phyloP scores from a whole-genome alignment of 2,329 filamentous ascomycete species.

The Bisporella sp. region DNA sequence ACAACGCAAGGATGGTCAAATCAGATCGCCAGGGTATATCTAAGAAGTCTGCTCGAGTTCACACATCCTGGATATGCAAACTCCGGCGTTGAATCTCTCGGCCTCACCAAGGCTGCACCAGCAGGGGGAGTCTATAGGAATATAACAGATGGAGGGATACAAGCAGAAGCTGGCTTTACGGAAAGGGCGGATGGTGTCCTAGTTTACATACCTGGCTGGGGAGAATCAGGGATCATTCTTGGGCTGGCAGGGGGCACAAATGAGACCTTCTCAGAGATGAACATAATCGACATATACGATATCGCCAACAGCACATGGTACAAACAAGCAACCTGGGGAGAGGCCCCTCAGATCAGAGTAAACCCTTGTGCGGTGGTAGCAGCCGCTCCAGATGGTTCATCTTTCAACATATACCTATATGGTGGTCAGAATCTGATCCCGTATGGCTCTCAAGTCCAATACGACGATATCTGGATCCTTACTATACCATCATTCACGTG shows the following conservation, averaged over 20 bases:
- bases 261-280: conserved; percentile 48
- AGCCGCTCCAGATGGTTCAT: conserved; percentile 63
- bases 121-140: conserved; percentile 62
- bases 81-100: conserved; percentile 49
- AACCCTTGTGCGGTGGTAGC: conserved; percentile 67
- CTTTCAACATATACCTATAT: conserved; percentile 73
- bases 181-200: conserved; percentile 68
- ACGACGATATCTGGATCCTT: conserved; percentile 69
- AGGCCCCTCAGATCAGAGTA: conserved; percentile 56
- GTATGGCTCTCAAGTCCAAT: conserved; percentile 47
- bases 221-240: conserved; percentile 61
- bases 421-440: conserved; percentile 69
- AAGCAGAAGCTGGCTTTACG: conserved; percentile 59
- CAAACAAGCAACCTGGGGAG: conserved; percentile 62
- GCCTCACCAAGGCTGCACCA: conserved; percentile 47
- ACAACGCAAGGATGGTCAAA: conserved; percentile 59
- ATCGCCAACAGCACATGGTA: conserved; percentile 67
- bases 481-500: conserved; percentile 68
- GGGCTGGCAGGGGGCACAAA: conserved; percentile 68
- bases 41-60: conserved; percentile 70
- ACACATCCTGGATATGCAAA: conserved; percentile 67
- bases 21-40: conserved; percentile 55
- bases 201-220: conserved; percentile 70
- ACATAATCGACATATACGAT: conserved; percentile 70
- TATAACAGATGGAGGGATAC: conserved; percentile 64